Evolutionary conservation across 2,329 filamentous ascomycete species (phyloP).

Genomic region (Graphiopsis chlorocephala): DNA sequence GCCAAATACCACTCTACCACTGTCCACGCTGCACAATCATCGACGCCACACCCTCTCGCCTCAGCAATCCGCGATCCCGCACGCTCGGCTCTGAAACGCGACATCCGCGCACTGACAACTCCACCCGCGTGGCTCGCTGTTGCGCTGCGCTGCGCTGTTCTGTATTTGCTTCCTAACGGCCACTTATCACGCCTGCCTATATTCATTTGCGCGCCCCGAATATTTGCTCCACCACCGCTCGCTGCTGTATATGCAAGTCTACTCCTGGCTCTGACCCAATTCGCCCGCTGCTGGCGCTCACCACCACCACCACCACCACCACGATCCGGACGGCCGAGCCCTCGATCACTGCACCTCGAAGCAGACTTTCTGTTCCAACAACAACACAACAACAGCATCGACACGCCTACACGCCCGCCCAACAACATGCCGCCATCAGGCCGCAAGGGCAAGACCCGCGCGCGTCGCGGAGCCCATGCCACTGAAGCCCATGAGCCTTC

Average conservation of each 20-base stretch:
- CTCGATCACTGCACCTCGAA: background rate
- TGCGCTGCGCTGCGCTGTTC: background rate
- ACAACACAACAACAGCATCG: background rate
- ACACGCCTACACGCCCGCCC: background rate
- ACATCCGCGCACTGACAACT: slow-evolving; percentile 10
- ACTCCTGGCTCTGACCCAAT: slow-evolving; percentile 5
- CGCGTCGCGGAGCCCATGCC: slow-evolving; percentile 28
- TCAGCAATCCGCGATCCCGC: background rate
- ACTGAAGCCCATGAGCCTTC: slow-evolving; percentile 32
- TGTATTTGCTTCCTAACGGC: slow-evolving; percentile 15
- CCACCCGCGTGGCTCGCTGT: slow-evolving; percentile 7
- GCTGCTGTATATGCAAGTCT: background rate
- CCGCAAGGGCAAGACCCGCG: slow-evolving; percentile 34
- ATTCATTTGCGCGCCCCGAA: slow-evolving; percentile 16
- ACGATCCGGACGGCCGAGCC: background rate
- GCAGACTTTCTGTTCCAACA: background rate
- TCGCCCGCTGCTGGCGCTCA: slow-evolving; percentile 2
- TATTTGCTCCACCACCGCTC: background rate
- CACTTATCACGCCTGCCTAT: slow-evolving; percentile 7
- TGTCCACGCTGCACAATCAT: background rate
- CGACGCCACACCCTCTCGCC: background rate
- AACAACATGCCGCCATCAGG: slow-evolving; percentile 32
- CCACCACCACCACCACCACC: background rate
- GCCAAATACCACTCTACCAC: background rate
- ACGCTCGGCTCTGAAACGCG: slow-evolving; percentile 10